Percentiles rank a stretch among this genome's conserved stretches.
phyloP scores from a whole-genome alignment of 805 yeast species.

The Metschnikowia peoriensis region DNA sequence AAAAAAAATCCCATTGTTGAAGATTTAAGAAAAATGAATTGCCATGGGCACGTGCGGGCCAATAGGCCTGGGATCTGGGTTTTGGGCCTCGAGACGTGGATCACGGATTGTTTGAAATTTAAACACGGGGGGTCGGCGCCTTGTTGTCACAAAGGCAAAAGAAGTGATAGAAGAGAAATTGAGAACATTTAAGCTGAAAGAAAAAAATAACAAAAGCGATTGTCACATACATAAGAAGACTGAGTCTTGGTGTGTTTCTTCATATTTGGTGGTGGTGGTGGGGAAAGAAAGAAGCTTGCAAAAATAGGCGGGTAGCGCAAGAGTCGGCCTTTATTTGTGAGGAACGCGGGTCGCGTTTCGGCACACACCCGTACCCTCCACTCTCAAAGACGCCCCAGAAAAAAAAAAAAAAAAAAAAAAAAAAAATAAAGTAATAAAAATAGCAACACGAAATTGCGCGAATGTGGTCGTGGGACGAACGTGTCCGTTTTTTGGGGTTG shows the following conservation, averaged over 20 bases:
- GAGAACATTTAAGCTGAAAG: background rate
- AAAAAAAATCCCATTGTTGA: too few species aligned
- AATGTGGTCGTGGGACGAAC: background rate
- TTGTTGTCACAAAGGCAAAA: background rate
- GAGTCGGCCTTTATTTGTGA: slow-evolving; percentile 7
- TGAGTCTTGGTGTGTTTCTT: slow-evolving; percentile 70
- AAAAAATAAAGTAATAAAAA: too few species aligned
- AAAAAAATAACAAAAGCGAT: background rate
- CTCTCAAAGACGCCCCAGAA: background rate
- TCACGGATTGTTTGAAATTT: background rate
- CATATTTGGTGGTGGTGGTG: slow-evolving; percentile 4
- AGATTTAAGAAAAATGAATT: background rate
- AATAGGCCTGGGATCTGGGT: background rate
- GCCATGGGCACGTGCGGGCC: background rate
- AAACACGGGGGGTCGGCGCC: background rate
- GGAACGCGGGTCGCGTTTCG: slow-evolving; percentile 11
- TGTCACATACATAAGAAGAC: slow-evolving; percentile 60
- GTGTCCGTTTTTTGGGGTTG: background rate
- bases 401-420: background rate
- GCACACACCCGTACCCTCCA: slow-evolving; percentile 5
- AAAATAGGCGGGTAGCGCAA: background rate
- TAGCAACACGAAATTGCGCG: background rate
- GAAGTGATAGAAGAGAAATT: background rate
- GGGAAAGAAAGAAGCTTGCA: background rate
- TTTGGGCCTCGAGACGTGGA: background rate